Conservation (phyloP, 2,329 filamentous ascomycete genomes). For the Clarireedia monteithiana region DNA sequence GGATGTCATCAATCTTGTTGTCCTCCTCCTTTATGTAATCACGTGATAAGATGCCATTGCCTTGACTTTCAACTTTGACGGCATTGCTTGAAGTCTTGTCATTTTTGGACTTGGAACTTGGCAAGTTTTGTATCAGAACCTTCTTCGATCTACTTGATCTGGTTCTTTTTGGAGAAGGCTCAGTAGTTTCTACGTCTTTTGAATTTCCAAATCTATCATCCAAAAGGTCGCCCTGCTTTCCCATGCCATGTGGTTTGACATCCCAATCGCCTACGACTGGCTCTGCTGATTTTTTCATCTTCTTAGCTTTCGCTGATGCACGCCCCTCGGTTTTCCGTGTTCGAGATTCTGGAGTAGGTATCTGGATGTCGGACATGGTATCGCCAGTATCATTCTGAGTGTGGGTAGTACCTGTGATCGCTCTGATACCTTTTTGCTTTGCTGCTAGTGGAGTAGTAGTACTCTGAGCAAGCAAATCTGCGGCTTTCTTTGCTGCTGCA, state of each 20-base stretch:
- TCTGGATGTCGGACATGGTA: neutral
- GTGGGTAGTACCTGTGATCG: neutral
- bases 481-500: neutral
- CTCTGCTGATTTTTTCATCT: conserved; percentile 4
- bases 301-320: conserved; percentile 5
- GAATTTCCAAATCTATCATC: conserved; percentile 5
- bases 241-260: conserved; percentile 51
- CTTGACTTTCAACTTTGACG: no score
- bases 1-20: neutral
- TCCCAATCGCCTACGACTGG: conserved; percentile 28
- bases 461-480: neutral
- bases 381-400: neutral
- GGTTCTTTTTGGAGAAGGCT: neutral
- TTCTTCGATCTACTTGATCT: neutral
- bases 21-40: neutral
- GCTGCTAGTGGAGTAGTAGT: neutral
- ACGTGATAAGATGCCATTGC: no score
- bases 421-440: neutral
- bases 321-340: conserved; percentile 7
- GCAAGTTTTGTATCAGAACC: no score
- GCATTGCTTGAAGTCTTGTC: no score
- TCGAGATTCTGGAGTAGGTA: neutral
- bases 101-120: no score
- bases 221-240: conserved; percentile 24
- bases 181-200: neutral